Conservation (phyloP, 768 basidiomycete species). For the Tubosaeta sp. region DNA sequence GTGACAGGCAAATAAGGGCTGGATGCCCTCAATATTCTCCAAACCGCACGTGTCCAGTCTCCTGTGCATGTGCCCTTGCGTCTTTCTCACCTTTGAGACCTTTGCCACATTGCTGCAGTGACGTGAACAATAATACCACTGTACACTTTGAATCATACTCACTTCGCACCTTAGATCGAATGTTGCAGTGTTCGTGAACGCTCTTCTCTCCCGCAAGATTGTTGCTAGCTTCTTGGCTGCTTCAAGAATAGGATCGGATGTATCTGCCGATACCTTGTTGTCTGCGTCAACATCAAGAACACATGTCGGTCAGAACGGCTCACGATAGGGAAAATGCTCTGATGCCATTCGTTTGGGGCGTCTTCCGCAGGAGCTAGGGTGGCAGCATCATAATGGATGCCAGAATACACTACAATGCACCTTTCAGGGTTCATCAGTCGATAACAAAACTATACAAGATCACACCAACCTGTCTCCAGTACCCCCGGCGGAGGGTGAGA, state of each 20-base stretch:
- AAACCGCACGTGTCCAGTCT: conserved; percentile 82
- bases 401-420: conserved; percentile 85
- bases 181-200: conserved; percentile 87
- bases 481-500: conserved; percentile 42
- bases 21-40: conserved; percentile 79
- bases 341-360: conserved; percentile 85
- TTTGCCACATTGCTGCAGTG: conserved; percentile 63
- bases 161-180: conserved; percentile 90
- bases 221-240: conserved; percentile 71
- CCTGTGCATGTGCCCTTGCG: conserved; percentile 80
- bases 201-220: conserved; percentile 69
- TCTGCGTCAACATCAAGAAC: conserved; percentile 22
- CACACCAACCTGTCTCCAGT: conserved; percentile 29
- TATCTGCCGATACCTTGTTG: conserved; percentile 28
- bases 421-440: conserved; percentile 29
- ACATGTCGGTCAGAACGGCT: conserved; percentile 14
- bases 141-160: conserved; percentile 16
- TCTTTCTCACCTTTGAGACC: conserved; percentile 94
- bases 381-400: conserved; percentile 94
- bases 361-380: conserved; percentile 73
- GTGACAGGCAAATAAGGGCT: conserved; percentile 22
- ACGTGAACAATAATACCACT: conserved; percentile 4
- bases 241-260: conserved; percentile 51
- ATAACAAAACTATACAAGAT: neutral
- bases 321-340: conserved; percentile 71